Evolutionary conservation across 805 yeast species (phyloP), one percentile per base, ranked within the genome.

Genomic region (Jamesozyma rosinii): DNA sequence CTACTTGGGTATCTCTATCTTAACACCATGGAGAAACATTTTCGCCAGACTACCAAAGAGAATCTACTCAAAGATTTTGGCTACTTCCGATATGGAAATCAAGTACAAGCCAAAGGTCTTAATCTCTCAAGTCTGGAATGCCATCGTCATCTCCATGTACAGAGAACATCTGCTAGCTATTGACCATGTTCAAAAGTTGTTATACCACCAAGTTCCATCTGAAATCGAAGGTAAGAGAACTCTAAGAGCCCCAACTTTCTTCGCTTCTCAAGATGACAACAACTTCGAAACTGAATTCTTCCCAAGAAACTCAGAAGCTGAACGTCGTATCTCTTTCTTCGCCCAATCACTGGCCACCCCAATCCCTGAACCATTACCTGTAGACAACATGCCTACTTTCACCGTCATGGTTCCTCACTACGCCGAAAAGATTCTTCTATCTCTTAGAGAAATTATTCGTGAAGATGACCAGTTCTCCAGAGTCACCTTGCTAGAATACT

Each of bases 21-120:
- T 89, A 74, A 92, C 99, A 35, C 99, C 99, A 49, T 92, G 99
- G 99, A 86, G 97, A 79, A 92, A 94, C 66, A 89, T 92, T 56
- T 92, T 90, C 75, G 81, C 96, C 43, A 82, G 99, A 69, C 73
- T 92, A 64, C 99, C 99, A 64, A 92, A 92, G 81, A 87, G 99
- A 80, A 87, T 92, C 54, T 94, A 92, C 75, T 87, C 97, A 44
- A 92, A 92, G 78, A 82, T 92, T 53, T 77, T 92, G 69, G 97
- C 97, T 38, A 92, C 99, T 31, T 85, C 95, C 53, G 97, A 92
- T 66, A 90, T 94, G 98, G 97, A 92, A 72, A 87, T 90, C 64
- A 90, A 92, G 73, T 92, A 92, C 72, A 90, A 92, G 70, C 97
- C 98, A 54, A 92, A 92, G 77, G 97, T 92, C 53, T 75, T 92